Conservation (phyloP, 768 basidiomycete genomes). For the Dendrothele bispora region DNA sequence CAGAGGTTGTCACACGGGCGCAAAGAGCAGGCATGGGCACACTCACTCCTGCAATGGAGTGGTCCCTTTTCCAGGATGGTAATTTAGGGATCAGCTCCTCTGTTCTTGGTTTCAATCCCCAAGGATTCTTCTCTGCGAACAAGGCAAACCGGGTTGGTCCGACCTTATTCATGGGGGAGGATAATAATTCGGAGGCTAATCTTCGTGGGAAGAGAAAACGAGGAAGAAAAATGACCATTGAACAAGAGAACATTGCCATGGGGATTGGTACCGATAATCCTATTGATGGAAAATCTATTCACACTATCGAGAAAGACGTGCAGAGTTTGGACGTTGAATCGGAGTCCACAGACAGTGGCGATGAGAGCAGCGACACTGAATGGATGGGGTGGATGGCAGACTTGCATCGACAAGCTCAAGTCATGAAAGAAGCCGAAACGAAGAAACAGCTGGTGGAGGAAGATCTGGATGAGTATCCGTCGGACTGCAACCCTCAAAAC, state of each 20-base stretch:
- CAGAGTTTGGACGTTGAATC: constrained; percentile 19
- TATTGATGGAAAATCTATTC: constrained; percentile 3
- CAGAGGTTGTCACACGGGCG: constrained; percentile 47
- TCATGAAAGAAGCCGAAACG: constrained; percentile 24
- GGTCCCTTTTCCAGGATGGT: constrained; percentile 35
- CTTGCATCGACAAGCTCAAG: constrained; percentile 38
- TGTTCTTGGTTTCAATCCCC: background rate
- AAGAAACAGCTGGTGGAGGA: background rate
- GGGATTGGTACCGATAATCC: too few relatives aligned
- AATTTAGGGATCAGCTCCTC: background rate
- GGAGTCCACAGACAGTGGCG: constrained; percentile 39
- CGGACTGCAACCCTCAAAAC: constrained; percentile 13
- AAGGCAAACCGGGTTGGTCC: background rate
- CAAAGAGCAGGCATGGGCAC: constrained; percentile 59
- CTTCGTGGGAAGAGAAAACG: constrained; percentile 18
- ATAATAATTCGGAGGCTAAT: constrained; percentile 14
- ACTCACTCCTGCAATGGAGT: constrained; percentile 53
- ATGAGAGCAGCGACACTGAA: constrained; percentile 55
- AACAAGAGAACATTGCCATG: constrained; percentile 11
- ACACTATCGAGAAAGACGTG: constrained; percentile 18
- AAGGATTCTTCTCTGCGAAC: background rate
- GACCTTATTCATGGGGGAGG: constrained; percentile 10
- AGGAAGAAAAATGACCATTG: constrained; percentile 17
- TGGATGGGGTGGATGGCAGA: constrained; percentile 71
- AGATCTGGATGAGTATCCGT: constrained; percentile 14